Evolutionary conservation across 495 filamentous ascomycete genomes (phyloP), one percentile per base, ranked within the genome.

Genomic region (Aspergillus hancockii): DNA sequence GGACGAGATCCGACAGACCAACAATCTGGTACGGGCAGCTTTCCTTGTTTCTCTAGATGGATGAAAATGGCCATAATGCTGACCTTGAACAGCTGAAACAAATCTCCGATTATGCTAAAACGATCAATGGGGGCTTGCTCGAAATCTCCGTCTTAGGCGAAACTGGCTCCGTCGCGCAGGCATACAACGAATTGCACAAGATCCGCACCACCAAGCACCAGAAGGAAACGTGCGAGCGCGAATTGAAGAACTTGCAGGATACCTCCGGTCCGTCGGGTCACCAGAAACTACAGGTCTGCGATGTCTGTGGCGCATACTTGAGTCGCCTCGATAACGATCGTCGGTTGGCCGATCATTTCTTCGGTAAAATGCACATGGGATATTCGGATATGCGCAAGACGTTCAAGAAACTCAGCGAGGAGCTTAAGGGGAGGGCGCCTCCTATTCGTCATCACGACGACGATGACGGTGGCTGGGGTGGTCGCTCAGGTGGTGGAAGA

Each of bases 341-440:
- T 19, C 80, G 94, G 30, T 68, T 98, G 72, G 94, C 94, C 28
- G 94, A 98, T 71, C 94, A 98, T 67, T 98, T 98, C 73, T 98
- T 96, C 71, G 94, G 94, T 31, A 98, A 98, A 79, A 98, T 98
- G 95, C 94, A 98, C 68, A 79, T 98, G 67, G 94, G 94, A 0
- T 98, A 97, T 70, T 93, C 94, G 34, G 90, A 96, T 76, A 98
- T 98, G 94, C 84, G 94, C 61, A 94, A 90, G 80, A 92, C 90
- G 13, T 90, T 80, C 64, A 94, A 96, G 62, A 77, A 81, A n/a
- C 82, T 98, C 56, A 88, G 88, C 55, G 90, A 90, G 73, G 94
- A 98, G 70, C 77, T 96, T 59, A 86, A 90, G 56, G 87, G 87
- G 5, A 72, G 88, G n/a, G 77, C 83, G 46, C 83, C 85, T 14